These are phyloP conservation scores for Starmerella bacillaris DNA, from an alignment of 805 yeast species.

Conservation along the genomic window DNA sequence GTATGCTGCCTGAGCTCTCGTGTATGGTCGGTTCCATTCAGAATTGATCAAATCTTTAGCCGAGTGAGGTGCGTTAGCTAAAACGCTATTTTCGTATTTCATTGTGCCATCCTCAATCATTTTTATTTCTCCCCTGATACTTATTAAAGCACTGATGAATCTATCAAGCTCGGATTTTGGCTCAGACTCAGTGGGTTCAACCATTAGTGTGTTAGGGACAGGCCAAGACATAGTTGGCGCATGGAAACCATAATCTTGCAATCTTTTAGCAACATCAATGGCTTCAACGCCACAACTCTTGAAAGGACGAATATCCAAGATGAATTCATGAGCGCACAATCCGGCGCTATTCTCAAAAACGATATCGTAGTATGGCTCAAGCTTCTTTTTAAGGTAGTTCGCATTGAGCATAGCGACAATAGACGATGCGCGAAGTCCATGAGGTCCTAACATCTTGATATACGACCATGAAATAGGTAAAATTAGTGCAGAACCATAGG, in stretches of 20 bases:
- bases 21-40: conserved; percentile 81
- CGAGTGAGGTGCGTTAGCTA: conserved; percentile 87
- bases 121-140: conserved; percentile 67
- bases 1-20: conserved; percentile 84
- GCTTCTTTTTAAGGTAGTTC: conserved; percentile 76
- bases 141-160: conserved; percentile 69
- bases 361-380: conserved; percentile 53
- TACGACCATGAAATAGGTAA: conserved; percentile 88
- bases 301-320: conserved; percentile 73
- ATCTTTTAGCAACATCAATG: conserved; percentile 87
- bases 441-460: conserved; percentile 82
- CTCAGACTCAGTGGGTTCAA: conserved; percentile 96
- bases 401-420: conserved; percentile 86
- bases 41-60: conserved; percentile 50
- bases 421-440: conserved; percentile 70
- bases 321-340: conserved; percentile 93
- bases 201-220: conserved; percentile 91
- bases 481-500: conserved; percentile 88
- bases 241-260: conserved; percentile 96
- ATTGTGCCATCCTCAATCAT: conserved; percentile 49
- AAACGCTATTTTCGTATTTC: conserved; percentile 38
- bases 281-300: conserved; percentile 74
- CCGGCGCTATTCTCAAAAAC: conserved; percentile 50
- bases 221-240: conserved; percentile 99
- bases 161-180: conserved; percentile 74